Percentiles rank a stretch among this genome's conserved stretches.
Conservation (phyloP, 331 rosid species). For the Quercus phellos region DNA sequence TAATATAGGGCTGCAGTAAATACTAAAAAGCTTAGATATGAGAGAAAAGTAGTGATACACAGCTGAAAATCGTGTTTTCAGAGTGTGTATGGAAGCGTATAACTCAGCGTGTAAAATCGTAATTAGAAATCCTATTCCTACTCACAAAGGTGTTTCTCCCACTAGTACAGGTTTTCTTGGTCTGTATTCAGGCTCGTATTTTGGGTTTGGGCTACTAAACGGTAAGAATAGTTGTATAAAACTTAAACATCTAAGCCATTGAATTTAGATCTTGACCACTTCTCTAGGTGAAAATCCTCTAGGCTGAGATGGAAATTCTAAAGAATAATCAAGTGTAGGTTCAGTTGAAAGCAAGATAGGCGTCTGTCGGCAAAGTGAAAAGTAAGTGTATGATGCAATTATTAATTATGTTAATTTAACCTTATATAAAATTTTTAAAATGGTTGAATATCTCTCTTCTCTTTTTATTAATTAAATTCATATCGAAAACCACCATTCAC, state of each 20-base stretch:
- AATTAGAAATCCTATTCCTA: background rate
- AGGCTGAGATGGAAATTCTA: background rate
- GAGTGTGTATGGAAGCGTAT: too few relatives aligned
- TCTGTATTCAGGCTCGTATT: background rate
- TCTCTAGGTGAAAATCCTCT: background rate
- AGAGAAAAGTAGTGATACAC: background rate
- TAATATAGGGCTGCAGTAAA: background rate
- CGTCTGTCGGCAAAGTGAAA: background rate
- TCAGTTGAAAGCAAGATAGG: background rate
- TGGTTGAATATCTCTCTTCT: too few relatives aligned
- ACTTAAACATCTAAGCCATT: background rate
- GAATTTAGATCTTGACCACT: background rate
- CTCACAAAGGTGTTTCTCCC: background rate
- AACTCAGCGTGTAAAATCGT: too few relatives aligned
- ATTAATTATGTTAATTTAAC: too few relatives aligned
- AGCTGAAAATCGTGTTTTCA: too few relatives aligned
- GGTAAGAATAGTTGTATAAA: background rate
- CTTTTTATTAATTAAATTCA: too few relatives aligned
- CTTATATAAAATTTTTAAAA: too few relatives aligned
- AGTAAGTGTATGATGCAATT: too few relatives aligned
- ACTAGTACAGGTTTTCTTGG: background rate
- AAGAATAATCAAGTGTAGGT: background rate
- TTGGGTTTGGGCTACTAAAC: background rate
- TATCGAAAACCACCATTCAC: too few relatives aligned
- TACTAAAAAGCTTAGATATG: constrained; percentile 9